Percentiles rank a stretch among this genome's conserved stretches.
Evolutionary conservation across 2,329 filamentous ascomycete genomes (phyloP).

Genomic region (Aspergillus oerlinghausenensis): DNA sequence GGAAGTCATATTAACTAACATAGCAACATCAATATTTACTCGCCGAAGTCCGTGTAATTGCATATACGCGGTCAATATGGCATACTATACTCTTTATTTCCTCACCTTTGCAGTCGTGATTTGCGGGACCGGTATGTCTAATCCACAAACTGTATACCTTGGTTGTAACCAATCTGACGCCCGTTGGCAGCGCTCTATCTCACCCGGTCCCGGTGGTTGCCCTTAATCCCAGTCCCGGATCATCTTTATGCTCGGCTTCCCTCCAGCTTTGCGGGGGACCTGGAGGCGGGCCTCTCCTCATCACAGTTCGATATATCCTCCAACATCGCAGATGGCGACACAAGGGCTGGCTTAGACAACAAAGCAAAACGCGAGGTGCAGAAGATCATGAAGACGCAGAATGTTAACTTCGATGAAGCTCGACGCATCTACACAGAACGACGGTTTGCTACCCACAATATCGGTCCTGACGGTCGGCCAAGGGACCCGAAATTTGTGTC

Average conservation of each 20-base stretch:
- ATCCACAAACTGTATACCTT: constrained; percentile 1
- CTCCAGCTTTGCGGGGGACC: constrained; percentile 72
- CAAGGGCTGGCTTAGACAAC: constrained; percentile 74
- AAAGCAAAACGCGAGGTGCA: constrained; percentile 75
- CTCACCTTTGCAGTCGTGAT: constrained; percentile 68
- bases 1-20: background rate
- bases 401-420: constrained; percentile 86
- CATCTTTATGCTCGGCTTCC: constrained; percentile 76
- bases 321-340: constrained; percentile 77
- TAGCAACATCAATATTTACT: background rate
- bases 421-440: constrained; percentile 80
- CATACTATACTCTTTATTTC: constrained; percentile 70
- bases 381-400: constrained; percentile 81
- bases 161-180: constrained; percentile 6
- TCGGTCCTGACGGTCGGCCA: constrained; percentile 81
- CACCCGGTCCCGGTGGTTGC: constrained; percentile 73
- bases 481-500: constrained; percentile 93
- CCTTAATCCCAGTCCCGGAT: constrained; percentile 59
- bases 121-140: constrained; percentile 59
- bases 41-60: background rate
- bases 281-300: constrained; percentile 81
- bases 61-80: constrained; percentile 51
- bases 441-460: constrained; percentile 79
- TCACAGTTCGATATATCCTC: constrained; percentile 74
- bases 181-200: constrained; percentile 63